Evolutionary conservation across 73 alveolate species (phyloP), one percentile per base, ranked within the genome.

Genomic region (Stentor coeruleus): DNA sequence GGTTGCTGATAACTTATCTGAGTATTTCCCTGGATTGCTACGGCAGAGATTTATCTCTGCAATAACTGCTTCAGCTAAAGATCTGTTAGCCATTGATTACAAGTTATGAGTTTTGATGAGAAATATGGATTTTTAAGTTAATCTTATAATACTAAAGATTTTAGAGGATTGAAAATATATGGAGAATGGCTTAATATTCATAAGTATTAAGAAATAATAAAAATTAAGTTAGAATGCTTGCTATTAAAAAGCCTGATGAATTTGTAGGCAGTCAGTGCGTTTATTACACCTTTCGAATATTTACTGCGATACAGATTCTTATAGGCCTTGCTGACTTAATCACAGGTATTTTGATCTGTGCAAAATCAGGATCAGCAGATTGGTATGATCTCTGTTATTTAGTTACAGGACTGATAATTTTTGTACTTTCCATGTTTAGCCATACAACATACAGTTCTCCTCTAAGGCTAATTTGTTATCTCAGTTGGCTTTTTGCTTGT

Each of bases 41-140:
- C 79, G n/a, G 39, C 79, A 66, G 0, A 66, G 41, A 40, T 66
- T 66, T 20, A 66, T 37, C 41, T 66, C 79, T 20, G 79, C 79
- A 11, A 66, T 14, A 40, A 66, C 79, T 66, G n/a, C n/a, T n/a
- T n/a, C n/a, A n/a, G n/a, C n/a, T n/a, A n/a, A n/a, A n/a, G n/a
- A n/a, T n/a, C n/a, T n/a, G n/a, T n/a, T n/a, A n/a, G n/a, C n/a
- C n/a, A n/a, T n/a, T n/a, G n/a, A n/a, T n/a, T n/a, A n/a, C n/a
- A n/a, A n/a, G n/a, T n/a, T n/a, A n/a, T n/a, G n/a, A n/a, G n/a
- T n/a, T n/a, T n/a, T n/a, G n/a, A n/a, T n/a, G n/a, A n/a, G n/a
- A n/a, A n/a, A n/a, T n/a, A n/a, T n/a, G n/a, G n/a, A n/a, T n/a
- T n/a, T n/a, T n/a, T n/a, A n/a, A n/a, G n/a, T n/a, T n/a, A n/a